Evolutionary conservation across 176 grass and related monocot genomes (phyloP), one percentile per base, ranked within the genome.

Genomic region (Phragmites australis): DNA sequence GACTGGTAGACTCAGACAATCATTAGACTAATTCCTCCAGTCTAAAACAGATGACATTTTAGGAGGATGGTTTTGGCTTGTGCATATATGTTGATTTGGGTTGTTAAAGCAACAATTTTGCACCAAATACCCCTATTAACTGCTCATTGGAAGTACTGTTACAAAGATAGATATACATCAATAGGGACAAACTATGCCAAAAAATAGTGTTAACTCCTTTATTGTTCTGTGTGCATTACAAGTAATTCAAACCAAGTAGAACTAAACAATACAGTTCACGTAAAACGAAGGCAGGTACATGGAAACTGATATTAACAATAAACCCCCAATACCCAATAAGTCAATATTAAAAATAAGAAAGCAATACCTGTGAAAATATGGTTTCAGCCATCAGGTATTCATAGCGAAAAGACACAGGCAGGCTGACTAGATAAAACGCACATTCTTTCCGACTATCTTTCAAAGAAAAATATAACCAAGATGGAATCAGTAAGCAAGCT

Each of bases 341-440:
- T 75, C 17, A 55, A 68, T 58, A 78, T 17, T 55, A 56, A 50
- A 70, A 44, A 74, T 77, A 41, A 45, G 58, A 75, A 68, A 69
- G 8, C 22, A 79, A 22, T 86, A 99, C 96, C 96, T 99, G 96
- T 63, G 96, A 99, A 91, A 95, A 99, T 91, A 99, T 99, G 53
- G 92, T 99, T 75, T 99, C 96, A n/a, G 96, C 92, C 96, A 99
- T 95, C 86, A 99, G 89, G 70, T 91, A 95, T 80, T 99, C 96
- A 43, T 99, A 99, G 21, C 96, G 88, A 79, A 95, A 99, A 27
- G 96, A 85, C 41, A 99, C 90, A 76, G 92, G 96, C 6, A 99
- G 75, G 75, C 96, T 89, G 63, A 92, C 96, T 80, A 99, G 75
- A 90, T 91, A 99, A 70, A 94, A 99, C 9, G 92, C 96, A 65